Evolutionary conservation across 1,284 basidiomycete genomes (phyloP).

Genomic region (Ceratobasidium sp.): DNA sequence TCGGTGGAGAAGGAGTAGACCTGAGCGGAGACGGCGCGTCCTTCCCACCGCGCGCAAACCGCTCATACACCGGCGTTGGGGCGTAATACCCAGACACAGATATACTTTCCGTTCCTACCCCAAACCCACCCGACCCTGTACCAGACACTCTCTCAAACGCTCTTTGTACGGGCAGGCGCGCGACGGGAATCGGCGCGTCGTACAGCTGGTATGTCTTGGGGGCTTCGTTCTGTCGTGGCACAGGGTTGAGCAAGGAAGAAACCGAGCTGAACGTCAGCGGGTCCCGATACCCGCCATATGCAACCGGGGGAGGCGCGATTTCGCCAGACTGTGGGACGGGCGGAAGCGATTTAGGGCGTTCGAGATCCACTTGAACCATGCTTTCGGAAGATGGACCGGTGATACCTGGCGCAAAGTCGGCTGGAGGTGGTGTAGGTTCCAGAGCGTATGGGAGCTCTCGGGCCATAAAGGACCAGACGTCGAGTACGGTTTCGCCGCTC

Average conservation of each 20-base stretch:
- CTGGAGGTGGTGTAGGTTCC: background rate
- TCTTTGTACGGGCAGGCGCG: slow-evolving; percentile 21
- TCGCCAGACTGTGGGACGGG: background rate
- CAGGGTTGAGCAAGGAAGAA: slow-evolving; percentile 24
- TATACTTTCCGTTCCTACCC: background rate
- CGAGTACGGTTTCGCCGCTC: slow-evolving; percentile 10
- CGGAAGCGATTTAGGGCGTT: slow-evolving; percentile 19
- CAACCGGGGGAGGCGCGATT: background rate
- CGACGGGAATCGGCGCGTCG: slow-evolving; percentile 24
- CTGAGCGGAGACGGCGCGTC: background rate
- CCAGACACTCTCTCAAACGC: slow-evolving; percentile 25
- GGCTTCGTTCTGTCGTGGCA: background rate
- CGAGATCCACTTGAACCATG: slow-evolving; percentile 5
- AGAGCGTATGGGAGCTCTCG: slow-evolving; percentile 1
- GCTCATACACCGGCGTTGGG: slow-evolving; percentile 34
- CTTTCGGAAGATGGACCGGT: background rate
- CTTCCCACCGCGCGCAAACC: slow-evolving; percentile 23
- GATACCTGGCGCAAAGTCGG: slow-evolving; percentile 11
- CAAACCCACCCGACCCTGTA: background rate
- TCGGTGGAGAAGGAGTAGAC: slow-evolving; percentile 4
- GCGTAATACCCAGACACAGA: slow-evolving; percentile 12
- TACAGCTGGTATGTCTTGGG: slow-evolving; percentile 8
- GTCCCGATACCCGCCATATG: background rate
- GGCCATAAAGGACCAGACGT: slow-evolving; percentile 28
- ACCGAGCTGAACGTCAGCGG: slow-evolving; percentile 38